phyloP scores from a whole-genome alignment of 306 rosid species.

The Pterocarpus santalinus region DNA sequence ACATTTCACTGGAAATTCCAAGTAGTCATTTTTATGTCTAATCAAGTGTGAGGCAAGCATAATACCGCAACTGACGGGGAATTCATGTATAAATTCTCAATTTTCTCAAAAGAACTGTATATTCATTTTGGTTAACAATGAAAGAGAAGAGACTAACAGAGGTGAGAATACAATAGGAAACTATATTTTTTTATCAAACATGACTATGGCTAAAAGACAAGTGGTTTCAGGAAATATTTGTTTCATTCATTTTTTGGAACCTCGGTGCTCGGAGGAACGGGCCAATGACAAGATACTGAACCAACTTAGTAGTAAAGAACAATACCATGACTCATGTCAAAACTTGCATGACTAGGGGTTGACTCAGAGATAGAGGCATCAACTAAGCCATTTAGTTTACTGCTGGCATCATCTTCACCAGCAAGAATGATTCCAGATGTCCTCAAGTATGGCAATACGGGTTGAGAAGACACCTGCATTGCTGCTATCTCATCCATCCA shows the following conservation, averaged over 20 bases:
- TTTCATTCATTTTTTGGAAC: slow-evolving; percentile 7
- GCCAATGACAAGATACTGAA: slow-evolving; percentile 25
- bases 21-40: slow-evolving; percentile 6
- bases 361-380: slow-evolving; percentile 76
- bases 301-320: slow-evolving; percentile 15
- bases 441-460: slow-evolving; percentile 75
- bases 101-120: slow-evolving; percentile 12
- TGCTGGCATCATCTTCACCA: slow-evolving; percentile 78
- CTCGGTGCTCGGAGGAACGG: not conserved
- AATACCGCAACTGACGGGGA: not conserved
- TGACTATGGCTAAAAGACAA: not conserved
- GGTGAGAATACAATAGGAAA: not conserved
- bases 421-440: slow-evolving; percentile 91
- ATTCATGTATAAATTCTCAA: slow-evolving; percentile 26
- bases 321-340: slow-evolving; percentile 84
- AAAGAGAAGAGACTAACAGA: not conserved
- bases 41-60: not conserved
- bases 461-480: slow-evolving; percentile 83
- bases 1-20: slow-evolving; percentile 15
- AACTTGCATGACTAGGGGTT: slow-evolving; percentile 84
- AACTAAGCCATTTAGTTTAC: slow-evolving; percentile 59
- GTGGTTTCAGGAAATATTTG: slow-evolving; percentile 3
- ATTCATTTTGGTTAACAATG: slow-evolving; percentile 22
- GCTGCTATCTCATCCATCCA: slow-evolving; percentile 98
- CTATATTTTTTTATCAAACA: slow-evolving; percentile 33